Evolutionary conservation across 805 yeast species (phyloP).

Genomic region (Metschnikowia continentalis): DNA sequence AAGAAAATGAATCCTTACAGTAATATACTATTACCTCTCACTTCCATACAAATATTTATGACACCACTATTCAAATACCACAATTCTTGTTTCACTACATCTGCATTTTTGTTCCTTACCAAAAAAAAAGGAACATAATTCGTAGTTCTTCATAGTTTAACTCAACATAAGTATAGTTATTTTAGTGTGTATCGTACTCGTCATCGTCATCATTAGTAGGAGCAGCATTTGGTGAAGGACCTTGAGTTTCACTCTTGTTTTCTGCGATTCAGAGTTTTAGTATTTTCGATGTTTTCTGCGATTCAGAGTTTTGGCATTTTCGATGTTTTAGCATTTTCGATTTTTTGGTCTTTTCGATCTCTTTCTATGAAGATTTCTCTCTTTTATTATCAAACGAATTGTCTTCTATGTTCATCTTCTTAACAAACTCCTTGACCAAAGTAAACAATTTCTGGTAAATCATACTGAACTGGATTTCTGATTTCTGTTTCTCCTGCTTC

Average conservation of each 20-base stretch:
- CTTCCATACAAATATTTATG: no score
- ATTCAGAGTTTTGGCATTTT: not conserved
- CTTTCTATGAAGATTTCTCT: slow-evolving; percentile 45
- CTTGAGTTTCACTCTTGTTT: no score
- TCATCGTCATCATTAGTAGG: slow-evolving; percentile 27
- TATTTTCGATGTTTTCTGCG: not conserved
- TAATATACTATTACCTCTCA: no score
- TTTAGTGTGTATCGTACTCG: slow-evolving; percentile 30
- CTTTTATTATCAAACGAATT: slow-evolving; percentile 70
- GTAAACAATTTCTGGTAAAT: slow-evolving; percentile 70
- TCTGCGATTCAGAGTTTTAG: not conserved
- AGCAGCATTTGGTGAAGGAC: not conserved
- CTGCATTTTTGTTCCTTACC: no score
- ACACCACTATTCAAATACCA: no score
- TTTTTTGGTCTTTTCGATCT: not conserved
- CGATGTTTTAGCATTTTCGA: no score
- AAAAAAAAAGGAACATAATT: no score
- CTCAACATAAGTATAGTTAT: no score
- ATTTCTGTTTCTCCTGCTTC: slow-evolving; percentile 5
- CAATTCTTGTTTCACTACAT: no score
- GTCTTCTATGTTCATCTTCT: slow-evolving; percentile 54
- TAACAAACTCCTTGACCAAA: slow-evolving; percentile 61
- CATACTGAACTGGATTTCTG: slow-evolving; percentile 59
- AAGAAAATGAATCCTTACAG: no score
- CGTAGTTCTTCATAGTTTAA: no score